These are phyloP conservation scores for Phaffomyces antillensis DNA, from an alignment of 805 yeast species.

Conservation along the genomic window DNA sequence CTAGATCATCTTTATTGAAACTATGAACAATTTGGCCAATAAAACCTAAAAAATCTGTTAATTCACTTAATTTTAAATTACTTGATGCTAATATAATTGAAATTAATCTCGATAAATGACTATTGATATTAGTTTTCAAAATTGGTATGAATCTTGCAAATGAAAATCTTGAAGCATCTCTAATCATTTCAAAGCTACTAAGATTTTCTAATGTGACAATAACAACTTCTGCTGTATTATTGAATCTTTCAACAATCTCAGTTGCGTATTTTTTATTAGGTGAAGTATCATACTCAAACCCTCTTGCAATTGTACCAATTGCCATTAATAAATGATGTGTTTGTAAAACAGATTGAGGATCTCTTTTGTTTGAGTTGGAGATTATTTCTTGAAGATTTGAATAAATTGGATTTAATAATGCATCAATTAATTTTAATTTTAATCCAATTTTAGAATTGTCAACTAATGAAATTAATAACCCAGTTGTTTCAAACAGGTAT, in stretches of 20 bases:
- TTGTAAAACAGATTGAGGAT: conserved; percentile 49
- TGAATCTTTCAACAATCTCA: conserved; percentile 42
- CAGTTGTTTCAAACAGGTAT: conserved; percentile 80
- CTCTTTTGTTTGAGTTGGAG: conserved; percentile 30
- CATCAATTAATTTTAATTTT: conserved; percentile 44
- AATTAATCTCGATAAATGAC: conserved; percentile 62
- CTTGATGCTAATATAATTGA: conserved; percentile 54
- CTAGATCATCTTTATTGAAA: conserved; percentile 56
- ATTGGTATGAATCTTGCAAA: conserved; percentile 82
- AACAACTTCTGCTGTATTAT: conserved; percentile 73
- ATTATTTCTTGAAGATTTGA: conserved; percentile 62
- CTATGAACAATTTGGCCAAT: conserved; percentile 82
- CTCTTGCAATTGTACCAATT: conserved; percentile 83
- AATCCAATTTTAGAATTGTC: conserved; percentile 37
- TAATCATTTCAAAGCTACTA: conserved; percentile 54
- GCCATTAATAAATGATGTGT: conserved; percentile 86
- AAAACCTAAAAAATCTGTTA: conserved; percentile 77
- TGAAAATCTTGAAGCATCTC: conserved; percentile 84
- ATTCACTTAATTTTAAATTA: conserved; percentile 53
- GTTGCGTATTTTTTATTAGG: conserved; percentile 28
- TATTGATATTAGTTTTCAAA: conserved; percentile 43
- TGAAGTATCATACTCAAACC: conserved; percentile 42
- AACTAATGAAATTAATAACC: conserved; percentile 58
- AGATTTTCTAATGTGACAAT: conserved; percentile 76
- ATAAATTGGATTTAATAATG: conserved; percentile 70